Evolutionary conservation across 106 monocot genomes (phyloP).

Genomic region (Apostasia ramifera): DNA sequence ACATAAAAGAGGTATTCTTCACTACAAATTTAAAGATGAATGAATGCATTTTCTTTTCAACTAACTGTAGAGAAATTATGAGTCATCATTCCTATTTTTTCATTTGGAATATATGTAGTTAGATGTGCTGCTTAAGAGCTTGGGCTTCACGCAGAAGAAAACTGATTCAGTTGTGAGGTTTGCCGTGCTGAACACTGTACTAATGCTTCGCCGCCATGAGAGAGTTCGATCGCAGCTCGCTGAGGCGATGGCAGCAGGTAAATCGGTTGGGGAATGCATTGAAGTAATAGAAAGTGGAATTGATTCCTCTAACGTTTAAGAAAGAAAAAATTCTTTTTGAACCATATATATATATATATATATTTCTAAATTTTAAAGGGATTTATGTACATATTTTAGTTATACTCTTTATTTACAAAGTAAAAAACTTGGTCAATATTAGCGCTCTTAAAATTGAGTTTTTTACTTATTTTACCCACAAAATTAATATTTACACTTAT

Average conservation of each 20-base stretch:
- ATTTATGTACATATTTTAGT: no score
- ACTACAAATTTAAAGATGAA: not conserved
- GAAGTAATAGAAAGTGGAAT: constrained; percentile 52
- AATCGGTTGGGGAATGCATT: constrained; percentile 67
- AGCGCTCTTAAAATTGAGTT: no score
- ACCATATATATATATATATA: no score
- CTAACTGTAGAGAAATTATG: no score
- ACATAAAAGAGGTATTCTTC: constrained; percentile 41
- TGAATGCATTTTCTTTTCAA: no score
- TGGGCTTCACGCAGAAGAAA: constrained; percentile 94
- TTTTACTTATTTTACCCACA: no score
- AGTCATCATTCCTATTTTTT: no score
- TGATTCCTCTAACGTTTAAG: constrained; percentile 24
- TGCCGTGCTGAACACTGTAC: constrained; percentile 75
- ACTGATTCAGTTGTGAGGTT: constrained; percentile 86
- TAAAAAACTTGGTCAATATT: no score
- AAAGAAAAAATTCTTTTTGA: no score
- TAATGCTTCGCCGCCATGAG: constrained; percentile 67
- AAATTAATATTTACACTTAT: no score
- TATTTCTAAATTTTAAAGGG: no score
- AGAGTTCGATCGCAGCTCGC: constrained; percentile 48
- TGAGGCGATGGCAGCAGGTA: constrained; percentile 69
- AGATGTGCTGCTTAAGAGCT: constrained; percentile 56
- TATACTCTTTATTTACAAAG: no score
- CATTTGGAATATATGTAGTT: constrained; percentile 22